A percentile compares a stretch with the other conserved stretches of the same genome.
phyloP scores from a whole-genome alignment of 805 yeast species.

The Lipomyces anomalus region DNA sequence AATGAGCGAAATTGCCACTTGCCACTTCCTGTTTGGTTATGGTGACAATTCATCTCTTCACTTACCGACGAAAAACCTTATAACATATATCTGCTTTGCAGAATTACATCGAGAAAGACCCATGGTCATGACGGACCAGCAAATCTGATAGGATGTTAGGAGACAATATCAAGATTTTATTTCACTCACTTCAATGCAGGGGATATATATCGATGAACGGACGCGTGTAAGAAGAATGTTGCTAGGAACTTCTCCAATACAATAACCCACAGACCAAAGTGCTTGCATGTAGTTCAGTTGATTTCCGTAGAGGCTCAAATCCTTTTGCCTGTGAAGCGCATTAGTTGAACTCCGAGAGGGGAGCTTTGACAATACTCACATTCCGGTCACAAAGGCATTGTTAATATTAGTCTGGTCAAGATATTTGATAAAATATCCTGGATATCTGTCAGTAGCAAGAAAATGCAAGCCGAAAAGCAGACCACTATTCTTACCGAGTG shows the following conservation, averaged over 20 bases:
- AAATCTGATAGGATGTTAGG: constrained; percentile 50
- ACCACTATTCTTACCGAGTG: neutral
- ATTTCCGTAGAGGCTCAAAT: constrained; percentile 51
- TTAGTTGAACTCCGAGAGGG: no score
- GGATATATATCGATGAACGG: constrained; percentile 28
- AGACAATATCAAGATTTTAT: no score
- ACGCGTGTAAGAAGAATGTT: constrained; percentile 30
- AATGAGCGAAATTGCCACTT: neutral
- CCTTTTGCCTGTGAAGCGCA: no score
- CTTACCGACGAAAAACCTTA: constrained; percentile 63
- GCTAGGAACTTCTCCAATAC: constrained; percentile 33
- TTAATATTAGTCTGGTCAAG: constrained; percentile 53
- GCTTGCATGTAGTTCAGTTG: constrained; percentile 52
- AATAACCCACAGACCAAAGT: constrained; percentile 55
- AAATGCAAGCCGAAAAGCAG: no score
- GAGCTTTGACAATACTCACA: no score
- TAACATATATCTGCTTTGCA: constrained; percentile 48
- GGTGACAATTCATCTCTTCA: no score
- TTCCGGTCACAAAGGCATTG: constrained; percentile 61
- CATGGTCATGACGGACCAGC: constrained; percentile 53
- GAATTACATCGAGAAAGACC: constrained; percentile 48
- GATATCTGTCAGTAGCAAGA: no score
- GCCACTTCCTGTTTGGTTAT: no score
- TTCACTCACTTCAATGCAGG: constrained; percentile 24
- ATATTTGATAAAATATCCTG: constrained; percentile 41